Percentiles rank a stretch among this genome's conserved stretches.
Conservation (phyloP, 2,329 filamentous ascomycete species). For the Cladosporium velox region DNA sequence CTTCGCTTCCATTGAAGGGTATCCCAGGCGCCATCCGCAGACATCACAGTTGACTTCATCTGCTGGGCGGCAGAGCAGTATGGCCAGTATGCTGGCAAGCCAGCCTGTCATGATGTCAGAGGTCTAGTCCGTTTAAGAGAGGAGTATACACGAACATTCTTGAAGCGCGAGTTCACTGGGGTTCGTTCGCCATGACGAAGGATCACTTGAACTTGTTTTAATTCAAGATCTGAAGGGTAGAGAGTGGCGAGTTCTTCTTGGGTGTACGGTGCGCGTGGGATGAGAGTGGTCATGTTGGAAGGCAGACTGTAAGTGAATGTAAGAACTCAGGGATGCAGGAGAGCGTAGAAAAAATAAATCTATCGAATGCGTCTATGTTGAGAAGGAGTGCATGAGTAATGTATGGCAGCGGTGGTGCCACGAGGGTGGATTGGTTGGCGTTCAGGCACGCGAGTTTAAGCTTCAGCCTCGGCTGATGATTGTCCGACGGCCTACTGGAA, state of each 20-base stretch:
- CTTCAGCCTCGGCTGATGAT: slow-evolving; percentile 7
- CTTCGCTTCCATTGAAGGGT: slow-evolving; percentile 66
- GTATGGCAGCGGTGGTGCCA: not conserved
- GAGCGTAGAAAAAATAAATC: not conserved
- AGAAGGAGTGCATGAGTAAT: not conserved
- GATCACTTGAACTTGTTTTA: slow-evolving; percentile 88
- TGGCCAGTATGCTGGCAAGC: slow-evolving; percentile 67
- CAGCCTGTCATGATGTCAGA: slow-evolving; percentile 21
- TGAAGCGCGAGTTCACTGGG: slow-evolving; percentile 84
- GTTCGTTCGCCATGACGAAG: slow-evolving; percentile 63
- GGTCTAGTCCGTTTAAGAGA: not conserved
- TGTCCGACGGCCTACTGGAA: not conserved
- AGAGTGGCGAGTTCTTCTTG: slow-evolving; percentile 76
- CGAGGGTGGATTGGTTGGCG: not conserved
- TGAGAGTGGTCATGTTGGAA: slow-evolving; percentile 71
- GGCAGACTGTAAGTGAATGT: not conserved
- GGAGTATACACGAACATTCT: slow-evolving; percentile 53
- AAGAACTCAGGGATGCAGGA: not conserved
- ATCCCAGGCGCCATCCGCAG: slow-evolving; percentile 59
- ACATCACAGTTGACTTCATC: slow-evolving; percentile 64
- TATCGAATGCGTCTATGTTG: not conserved
- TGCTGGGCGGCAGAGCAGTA: slow-evolving; percentile 80
- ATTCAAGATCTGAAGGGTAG: slow-evolving; percentile 76
- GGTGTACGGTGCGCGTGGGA: slow-evolving; percentile 74
- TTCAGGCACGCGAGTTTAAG: slow-evolving; percentile 16